Conservation (phyloP, 2,329 filamentous ascomycete genomes). For the Diaporthe caulivora region DNA sequence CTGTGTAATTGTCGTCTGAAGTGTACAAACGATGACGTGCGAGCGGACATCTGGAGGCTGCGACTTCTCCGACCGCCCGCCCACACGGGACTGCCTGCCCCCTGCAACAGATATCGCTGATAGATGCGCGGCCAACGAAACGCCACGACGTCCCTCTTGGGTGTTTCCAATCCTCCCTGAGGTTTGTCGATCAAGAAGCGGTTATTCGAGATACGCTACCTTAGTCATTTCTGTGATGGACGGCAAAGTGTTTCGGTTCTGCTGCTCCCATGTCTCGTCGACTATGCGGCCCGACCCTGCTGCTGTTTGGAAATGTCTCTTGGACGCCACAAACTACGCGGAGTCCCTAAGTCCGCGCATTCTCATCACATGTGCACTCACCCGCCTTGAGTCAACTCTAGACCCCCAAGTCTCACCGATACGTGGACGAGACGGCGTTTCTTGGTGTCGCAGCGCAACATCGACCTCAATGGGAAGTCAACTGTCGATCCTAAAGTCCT, state of each 20-base stretch:
- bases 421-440: neutral
- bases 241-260: slow-evolving; percentile 15
- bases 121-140: neutral
- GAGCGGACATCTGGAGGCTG: neutral
- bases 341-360: neutral
- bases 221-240: neutral
- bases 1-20: neutral
- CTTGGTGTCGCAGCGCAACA: neutral
- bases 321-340: neutral
- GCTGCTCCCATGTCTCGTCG: slow-evolving; percentile 24
- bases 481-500: neutral
- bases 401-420: neutral
- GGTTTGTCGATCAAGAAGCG: slow-evolving; percentile 4
- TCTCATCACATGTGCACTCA: neutral
- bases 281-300: neutral
- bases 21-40: slow-evolving; percentile 13
- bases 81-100: slow-evolving; percentile 7
- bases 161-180: slow-evolving; percentile 5
- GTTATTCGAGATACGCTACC: neutral
- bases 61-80: neutral
- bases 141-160: neutral
- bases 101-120: neutral
- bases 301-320: neutral
- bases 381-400: neutral
- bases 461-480: neutral